Evolutionary conservation across 164 flowering plant genomes (phyloP).

Genomic region (Euptelea pleiosperma): DNA sequence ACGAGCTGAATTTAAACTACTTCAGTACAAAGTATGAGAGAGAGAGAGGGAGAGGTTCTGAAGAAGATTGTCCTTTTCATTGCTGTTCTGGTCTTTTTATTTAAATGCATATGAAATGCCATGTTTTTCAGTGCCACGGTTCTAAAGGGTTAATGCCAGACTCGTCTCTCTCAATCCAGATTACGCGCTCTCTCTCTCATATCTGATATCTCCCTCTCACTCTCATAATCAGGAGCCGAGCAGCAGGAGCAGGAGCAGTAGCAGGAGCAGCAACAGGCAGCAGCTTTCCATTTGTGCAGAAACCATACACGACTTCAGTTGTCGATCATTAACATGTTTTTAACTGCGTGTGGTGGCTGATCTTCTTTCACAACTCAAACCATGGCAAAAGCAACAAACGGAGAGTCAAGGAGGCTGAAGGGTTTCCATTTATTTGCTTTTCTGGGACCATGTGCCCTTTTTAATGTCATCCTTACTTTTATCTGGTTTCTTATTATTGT

Average conservation of each 20-base stretch:
- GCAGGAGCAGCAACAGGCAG: no score
- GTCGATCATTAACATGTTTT: neutral
- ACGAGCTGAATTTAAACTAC: constrained; percentile 8
- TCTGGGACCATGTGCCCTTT: constrained; percentile 10
- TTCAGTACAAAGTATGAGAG: constrained; percentile 11
- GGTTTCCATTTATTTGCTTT: constrained; percentile 6
- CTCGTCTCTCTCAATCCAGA: constrained; percentile 41
- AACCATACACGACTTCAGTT: constrained; percentile 12
- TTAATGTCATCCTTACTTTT: no score
- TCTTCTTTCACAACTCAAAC: no score
- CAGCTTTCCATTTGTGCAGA: constrained; percentile 13
- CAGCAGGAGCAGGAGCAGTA: no score
- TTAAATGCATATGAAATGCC: constrained; percentile 29
- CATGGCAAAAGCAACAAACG: neutral
- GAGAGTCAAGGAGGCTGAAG: neutral
- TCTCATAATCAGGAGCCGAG: constrained; percentile 9
- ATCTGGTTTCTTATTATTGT: no score
- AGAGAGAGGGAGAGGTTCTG: constrained; percentile 3
- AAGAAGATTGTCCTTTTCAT: constrained; percentile 24
- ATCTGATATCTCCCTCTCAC: constrained; percentile 11
- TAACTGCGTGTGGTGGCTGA: neutral
- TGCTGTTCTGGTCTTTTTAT: constrained; percentile 23
- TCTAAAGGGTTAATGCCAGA: constrained; percentile 32
- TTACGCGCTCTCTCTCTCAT: no score
- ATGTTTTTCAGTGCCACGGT: constrained; percentile 80